A percentile compares a stretch with the other conserved stretches of the same genome.
Evolutionary conservation across 768 basidiomycete genomes (phyloP).

Genomic region (Leccinum barrowsii): DNA sequence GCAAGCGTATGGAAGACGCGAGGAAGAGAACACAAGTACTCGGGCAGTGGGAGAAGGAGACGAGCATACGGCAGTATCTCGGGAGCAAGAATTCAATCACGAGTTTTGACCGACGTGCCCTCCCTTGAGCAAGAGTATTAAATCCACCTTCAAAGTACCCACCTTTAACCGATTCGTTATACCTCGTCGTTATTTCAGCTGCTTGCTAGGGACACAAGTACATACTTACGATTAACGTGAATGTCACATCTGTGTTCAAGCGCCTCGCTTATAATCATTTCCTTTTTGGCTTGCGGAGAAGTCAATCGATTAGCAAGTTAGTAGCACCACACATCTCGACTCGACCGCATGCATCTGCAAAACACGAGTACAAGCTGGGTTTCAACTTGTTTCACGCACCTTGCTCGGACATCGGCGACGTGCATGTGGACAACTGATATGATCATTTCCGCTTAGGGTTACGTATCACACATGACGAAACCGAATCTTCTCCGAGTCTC

Average conservation of each 20-base stretch:
- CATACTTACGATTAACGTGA: neutral
- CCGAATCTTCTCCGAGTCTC: neutral
- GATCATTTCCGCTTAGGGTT: neutral
- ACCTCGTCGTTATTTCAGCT: neutral
- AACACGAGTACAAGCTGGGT: neutral
- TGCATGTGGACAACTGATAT: neutral
- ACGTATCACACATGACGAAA: neutral
- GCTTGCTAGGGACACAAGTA: neutral
- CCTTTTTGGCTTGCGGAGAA: no score
- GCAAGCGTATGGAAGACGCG: slow-evolving; percentile 50
- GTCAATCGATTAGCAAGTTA: no score
- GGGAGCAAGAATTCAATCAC: slow-evolving; percentile 59
- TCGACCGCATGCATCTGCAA: neutral
- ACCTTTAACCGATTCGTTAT: neutral
- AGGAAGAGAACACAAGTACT: neutral
- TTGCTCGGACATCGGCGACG: neutral
- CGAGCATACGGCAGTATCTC: slow-evolving; percentile 18
- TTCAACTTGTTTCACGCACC: neutral
- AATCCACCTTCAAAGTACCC: slow-evolving; percentile 10
- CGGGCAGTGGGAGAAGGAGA: slow-evolving; percentile 14
- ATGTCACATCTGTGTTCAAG: no score
- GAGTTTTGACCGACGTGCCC: slow-evolving; percentile 45
- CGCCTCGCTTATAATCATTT: neutral
- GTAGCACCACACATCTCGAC: no score
- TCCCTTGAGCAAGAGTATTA: neutral